Percentiles rank a stretch among this genome's conserved stretches.
Conservation (phyloP, 1,284 basidiomycete species). For the Fomitopsis betulina region DNA sequence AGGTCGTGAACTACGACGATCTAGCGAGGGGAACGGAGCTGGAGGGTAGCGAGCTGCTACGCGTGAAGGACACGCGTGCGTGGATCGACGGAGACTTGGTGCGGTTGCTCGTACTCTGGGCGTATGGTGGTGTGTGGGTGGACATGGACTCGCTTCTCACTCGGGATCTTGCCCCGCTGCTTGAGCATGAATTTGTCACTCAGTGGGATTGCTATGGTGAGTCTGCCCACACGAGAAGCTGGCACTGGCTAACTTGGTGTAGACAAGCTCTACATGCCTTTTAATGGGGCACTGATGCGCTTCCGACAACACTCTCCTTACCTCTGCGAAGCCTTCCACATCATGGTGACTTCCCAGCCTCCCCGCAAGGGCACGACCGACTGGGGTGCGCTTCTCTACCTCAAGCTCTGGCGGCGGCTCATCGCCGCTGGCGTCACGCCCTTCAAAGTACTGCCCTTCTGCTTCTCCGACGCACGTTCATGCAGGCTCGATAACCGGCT, state of each 20-base stretch:
- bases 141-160: conserved; percentile 94
- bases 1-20: conserved; percentile 58
- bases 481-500: conserved; percentile 89
- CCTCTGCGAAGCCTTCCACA: conserved; percentile 90
- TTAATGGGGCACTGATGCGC: conserved; percentile 93
- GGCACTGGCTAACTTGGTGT: not conserved
- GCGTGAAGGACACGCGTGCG: conserved; percentile 67
- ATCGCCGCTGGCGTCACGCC: conserved; percentile 69
- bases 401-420: conserved; percentile 82
- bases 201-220: conserved; percentile 96
- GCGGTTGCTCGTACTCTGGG: conserved; percentile 83
- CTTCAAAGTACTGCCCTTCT: conserved; percentile 89
- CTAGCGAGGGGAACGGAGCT: conserved; percentile 77
- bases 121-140: conserved; percentile 87
- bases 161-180: conserved; percentile 74
- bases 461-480: conserved; percentile 85
- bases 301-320: conserved; percentile 87
- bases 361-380: conserved; percentile 81
- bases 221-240: conserved; percentile 20
- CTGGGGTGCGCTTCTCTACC: conserved; percentile 89
- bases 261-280: conserved; percentile 84
- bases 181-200: conserved; percentile 91
- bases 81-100: conserved; percentile 95
- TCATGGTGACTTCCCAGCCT: conserved; percentile 73
- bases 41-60: conserved; percentile 55